These are phyloP conservation scores for Apiospora rasikravindrae DNA, from an alignment of 2,329 filamentous ascomycete genomes.

Conservation along the genomic window DNA sequence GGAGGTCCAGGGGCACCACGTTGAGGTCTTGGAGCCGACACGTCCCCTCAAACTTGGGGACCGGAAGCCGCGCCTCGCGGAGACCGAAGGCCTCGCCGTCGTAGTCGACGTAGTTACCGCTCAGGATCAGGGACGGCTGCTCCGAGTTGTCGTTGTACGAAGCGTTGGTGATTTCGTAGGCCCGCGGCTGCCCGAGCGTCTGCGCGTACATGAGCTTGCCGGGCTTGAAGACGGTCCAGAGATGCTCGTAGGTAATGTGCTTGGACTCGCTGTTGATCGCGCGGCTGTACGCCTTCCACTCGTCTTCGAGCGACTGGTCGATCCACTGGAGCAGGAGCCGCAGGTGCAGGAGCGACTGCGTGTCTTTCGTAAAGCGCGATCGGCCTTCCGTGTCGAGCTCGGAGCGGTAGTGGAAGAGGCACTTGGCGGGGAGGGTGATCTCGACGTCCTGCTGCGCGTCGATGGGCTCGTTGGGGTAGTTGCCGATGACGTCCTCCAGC, in stretches of 20 bases:
- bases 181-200: slow-evolving; percentile 35
- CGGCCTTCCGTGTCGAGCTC: slow-evolving; percentile 33
- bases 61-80: slow-evolving; percentile 30
- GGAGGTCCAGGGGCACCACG: slow-evolving; percentile 37
- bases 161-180: slow-evolving; percentile 32
- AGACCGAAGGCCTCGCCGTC: slow-evolving; percentile 42
- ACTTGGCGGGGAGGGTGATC: slow-evolving; percentile 32
- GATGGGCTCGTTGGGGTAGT: slow-evolving; percentile 29
- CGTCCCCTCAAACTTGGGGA: slow-evolving; percentile 35
- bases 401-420: slow-evolving; percentile 36
- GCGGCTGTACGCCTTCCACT: slow-evolving; percentile 33
- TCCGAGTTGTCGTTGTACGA: slow-evolving; percentile 34
- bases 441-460: slow-evolving; percentile 30
- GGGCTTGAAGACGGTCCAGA: slow-evolving; percentile 39
- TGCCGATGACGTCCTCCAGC: slow-evolving; percentile 35
- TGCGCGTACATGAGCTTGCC: slow-evolving; percentile 34
- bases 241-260: slow-evolving; percentile 34
- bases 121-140: slow-evolving; percentile 31
- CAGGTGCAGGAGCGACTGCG: slow-evolving; percentile 34
- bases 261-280: slow-evolving; percentile 32
- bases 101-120: slow-evolving; percentile 39
- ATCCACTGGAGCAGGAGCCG: slow-evolving; percentile 38
- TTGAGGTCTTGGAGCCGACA: slow-evolving; percentile 34
- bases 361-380: slow-evolving; percentile 33
- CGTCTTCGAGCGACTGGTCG: slow-evolving; percentile 39